Percentiles rank a stretch among this genome's conserved stretches.
phyloP scores from a whole-genome alignment of 371 early-diverging fungal genomes.

The Choanephora cucurbitarum region DNA sequence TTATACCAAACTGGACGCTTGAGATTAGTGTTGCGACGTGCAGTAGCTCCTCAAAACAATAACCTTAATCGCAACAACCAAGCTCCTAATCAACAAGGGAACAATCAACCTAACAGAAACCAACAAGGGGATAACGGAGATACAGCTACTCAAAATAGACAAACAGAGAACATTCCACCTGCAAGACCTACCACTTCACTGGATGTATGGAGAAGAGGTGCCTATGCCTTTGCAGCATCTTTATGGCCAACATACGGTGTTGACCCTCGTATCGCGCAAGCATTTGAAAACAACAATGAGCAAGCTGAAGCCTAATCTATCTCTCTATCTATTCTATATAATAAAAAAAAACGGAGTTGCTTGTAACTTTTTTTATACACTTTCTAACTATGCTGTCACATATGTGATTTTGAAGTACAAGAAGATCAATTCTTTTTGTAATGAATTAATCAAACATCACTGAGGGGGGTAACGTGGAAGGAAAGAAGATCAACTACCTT shows the following conservation, averaged over 20 bases:
- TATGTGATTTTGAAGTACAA: too few relatives aligned
- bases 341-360: too few relatives aligned
- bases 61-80: too few relatives aligned
- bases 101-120: neutral
- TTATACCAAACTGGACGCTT: constrained; percentile 50
- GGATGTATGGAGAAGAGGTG: constrained; percentile 35
- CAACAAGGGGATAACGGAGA: neutral
- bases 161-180: neutral
- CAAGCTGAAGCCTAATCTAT: neutral
- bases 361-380: too few relatives aligned
- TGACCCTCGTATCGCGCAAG: constrained; percentile 45
- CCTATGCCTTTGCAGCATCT: constrained; percentile 44
- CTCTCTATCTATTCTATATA: too few relatives aligned
- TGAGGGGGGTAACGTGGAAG: too few relatives aligned
- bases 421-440: too few relatives aligned
- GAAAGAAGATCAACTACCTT: too few relatives aligned
- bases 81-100: neutral
- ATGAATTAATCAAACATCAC: too few relatives aligned
- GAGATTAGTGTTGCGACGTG: constrained; percentile 40
- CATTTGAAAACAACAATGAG: constrained; percentile 36
- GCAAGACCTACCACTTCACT: constrained; percentile 15
- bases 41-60: constrained; percentile 21
- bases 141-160: neutral
- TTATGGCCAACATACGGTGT: constrained; percentile 49
- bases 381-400: too few relatives aligned